A percentile compares a stretch with the other conserved stretches of the same genome.
phyloP scores from a whole-genome alignment of 345 rosid species.

The Pistacia atlantica region DNA sequence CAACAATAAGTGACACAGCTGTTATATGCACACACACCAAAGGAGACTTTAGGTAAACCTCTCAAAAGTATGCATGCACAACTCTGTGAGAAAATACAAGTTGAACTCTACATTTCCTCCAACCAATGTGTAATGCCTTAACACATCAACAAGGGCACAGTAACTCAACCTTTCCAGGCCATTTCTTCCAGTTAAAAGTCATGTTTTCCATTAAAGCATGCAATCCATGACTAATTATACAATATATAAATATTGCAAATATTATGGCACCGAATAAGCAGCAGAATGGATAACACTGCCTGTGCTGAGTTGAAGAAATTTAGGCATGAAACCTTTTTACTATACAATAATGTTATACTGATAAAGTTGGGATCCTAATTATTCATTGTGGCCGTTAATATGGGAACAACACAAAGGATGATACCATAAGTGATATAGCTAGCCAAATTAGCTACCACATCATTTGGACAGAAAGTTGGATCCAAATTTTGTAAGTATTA shows the following conservation, averaged over 20 bases:
- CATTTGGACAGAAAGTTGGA: no score
- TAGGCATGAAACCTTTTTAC: neutral
- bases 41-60: neutral
- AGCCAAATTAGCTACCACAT: no score
- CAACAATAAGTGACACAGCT: neutral
- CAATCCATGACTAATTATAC: neutral
- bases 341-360: no score
- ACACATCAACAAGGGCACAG: neutral
- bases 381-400: no score
- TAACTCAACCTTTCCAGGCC: neutral
- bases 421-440: no score
- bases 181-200: neutral
- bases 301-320: neutral
- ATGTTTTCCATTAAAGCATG: constrained; percentile 10
- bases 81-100: neutral
- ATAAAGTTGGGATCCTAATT: no score
- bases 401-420: no score
- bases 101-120: neutral
- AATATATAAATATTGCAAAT: neutral
- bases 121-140: neutral
- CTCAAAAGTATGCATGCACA: neutral
- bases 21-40: neutral
- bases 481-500: no score
- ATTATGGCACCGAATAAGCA: neutral
- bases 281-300: neutral